Base-by-base conservation (phyloP, 306 rosid species). In the Gillenia trifoliata region DNA sequence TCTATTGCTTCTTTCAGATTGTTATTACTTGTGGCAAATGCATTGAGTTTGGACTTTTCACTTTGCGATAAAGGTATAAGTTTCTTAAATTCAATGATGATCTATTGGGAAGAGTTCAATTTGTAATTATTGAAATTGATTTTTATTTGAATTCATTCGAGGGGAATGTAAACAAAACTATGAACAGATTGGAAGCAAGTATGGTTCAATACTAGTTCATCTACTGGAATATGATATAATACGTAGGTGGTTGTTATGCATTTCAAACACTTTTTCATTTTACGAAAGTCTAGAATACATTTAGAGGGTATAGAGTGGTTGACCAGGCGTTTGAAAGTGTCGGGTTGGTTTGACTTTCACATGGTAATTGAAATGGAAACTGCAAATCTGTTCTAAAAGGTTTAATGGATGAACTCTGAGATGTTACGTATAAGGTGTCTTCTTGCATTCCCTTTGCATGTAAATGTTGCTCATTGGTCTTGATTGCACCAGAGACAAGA, bases 1-100 rank as follows among this genome's bases (percentile, higher is more conserved):
- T 75, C 66, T n/a, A 47, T n/a, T 71, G 66, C 26, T 64, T n/a
- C 12, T 57, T 38, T 72, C 10, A 40, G 31, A 62, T 62, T 33
- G 38, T 12, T 17, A 16, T 68, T 26, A 26, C 40, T 66, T 68
- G 29, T 66, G 33, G 13, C 54, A 4, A 52, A 49, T 47, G 73
- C 40, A 45, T 45, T 47, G 40, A 20, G 54, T 33, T 3, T 31
- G 49, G 20, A 20, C 22, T 2, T 19, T 49, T 50, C 11, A 31
- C 50, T 31, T 4, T 50, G 11, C 3, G 71, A 23, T 41, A 28
- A 41, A 3, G 59, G 72, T 0, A 3, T 45, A 47, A 68, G 72
- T 15, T 68, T 68, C 9, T 43, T 45, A 19, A 69, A 50, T 50
- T 33, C 19, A 13, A 31, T 30, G 15, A 22, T 30, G n/a, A n/a